Evolutionary conservation across 2,329 filamentous ascomycete species (phyloP), one percentile per base, ranked within the genome.

Genomic region (Alternaria dauci): DNA sequence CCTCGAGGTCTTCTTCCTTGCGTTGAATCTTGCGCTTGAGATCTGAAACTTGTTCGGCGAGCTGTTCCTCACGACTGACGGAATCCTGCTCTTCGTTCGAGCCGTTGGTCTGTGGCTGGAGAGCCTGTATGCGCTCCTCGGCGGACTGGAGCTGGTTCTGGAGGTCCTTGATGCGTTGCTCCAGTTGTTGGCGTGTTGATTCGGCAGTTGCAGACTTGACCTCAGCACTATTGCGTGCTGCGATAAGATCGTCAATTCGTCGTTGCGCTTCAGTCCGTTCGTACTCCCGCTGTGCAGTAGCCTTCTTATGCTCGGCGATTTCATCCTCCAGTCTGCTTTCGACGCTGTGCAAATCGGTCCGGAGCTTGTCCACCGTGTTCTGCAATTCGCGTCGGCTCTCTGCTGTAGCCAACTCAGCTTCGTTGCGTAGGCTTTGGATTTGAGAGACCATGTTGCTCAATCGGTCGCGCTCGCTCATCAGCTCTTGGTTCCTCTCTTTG

Each of bases 261-360:
- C 93, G 95, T 76, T 97, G 93, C 52, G 87, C 89, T 76, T 98
- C 93, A 67, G 93, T 90, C 42, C 90, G 87, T 62, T 99, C 95
- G 65, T 92, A 97, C 73, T 98, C 94, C 71, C 96, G 93, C 58
- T 94, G 89, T 52, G 95, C 83, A 61, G 91, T 85, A 34, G 91
- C 82, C 76, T 96, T 94, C 83, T 94, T 96, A 67, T 85, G 87
- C 66, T 96, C 94, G 62, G 97, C 93, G 0, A 89, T 79, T 73
- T 97, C 94, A 26, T 93, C 88, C 2, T 90, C 88, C 3, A 98
- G 84, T 77, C 94, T 96, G 50, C 91, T 90, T 79, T 96, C 96
- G 1, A 89, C 89, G 2, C 88, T 86, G 54, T 86, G 86, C 5
- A 99, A 80, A 70, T 99, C 94, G 1, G 87, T 82, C 72, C 97